phyloP scores from a whole-genome alignment of 768 basidiomycete genomes.

The Agaricus bisporus region DNA sequence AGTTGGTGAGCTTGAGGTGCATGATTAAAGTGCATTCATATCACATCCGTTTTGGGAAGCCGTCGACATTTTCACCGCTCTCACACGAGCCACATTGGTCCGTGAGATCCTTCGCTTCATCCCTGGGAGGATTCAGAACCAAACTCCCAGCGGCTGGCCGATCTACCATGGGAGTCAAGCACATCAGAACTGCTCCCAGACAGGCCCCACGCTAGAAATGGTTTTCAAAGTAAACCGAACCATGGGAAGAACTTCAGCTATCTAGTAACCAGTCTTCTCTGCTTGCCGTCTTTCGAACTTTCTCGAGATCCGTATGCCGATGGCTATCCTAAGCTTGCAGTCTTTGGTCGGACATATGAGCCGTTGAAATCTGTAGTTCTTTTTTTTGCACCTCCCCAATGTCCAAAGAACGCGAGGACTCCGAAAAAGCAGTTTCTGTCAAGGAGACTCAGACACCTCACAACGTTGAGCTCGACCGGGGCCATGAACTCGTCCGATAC shows the following conservation, averaged over 20 bases:
- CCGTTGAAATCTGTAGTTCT: neutral
- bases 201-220: too few relatives aligned
- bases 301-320: constrained; percentile 3
- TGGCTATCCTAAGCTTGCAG: neutral
- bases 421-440: neutral
- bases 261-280: neutral
- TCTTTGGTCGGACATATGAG: neutral
- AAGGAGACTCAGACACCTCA: neutral
- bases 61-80: too few relatives aligned
- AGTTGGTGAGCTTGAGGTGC: neutral
- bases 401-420: constrained; percentile 1
- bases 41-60: neutral
- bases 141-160: neutral
- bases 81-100: neutral
- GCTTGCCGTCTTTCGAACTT: neutral
- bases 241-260: constrained; percentile 1
- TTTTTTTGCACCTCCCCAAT: neutral
- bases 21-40: neutral
- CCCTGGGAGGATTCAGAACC: neutral
- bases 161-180: neutral
- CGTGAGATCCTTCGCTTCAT: neutral
- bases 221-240: neutral
- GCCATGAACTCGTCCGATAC: constrained; percentile 31
- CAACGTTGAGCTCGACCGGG: constrained; percentile 30
- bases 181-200: too few relatives aligned